Percentiles rank a stretch among this genome's conserved stretches.
Evolutionary conservation across 2,329 filamentous ascomycete species (phyloP).

Genomic region (Hortaea werneckii): DNA sequence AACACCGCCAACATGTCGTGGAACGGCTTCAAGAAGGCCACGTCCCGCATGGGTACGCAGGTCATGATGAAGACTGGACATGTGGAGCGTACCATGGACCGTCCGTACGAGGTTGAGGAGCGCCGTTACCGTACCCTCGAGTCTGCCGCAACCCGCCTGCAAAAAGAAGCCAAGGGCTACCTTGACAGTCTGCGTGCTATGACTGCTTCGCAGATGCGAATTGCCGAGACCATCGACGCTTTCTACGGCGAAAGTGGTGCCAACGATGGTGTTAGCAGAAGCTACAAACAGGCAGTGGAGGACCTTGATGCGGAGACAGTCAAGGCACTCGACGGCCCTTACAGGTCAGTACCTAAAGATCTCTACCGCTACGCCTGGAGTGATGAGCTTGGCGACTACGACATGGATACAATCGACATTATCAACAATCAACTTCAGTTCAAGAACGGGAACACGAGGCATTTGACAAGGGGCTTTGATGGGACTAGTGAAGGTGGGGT

Average conservation of each 20-base stretch:
- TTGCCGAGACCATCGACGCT: constrained; percentile 97
- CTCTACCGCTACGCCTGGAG: constrained; percentile 6
- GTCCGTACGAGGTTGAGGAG: constrained; percentile 89
- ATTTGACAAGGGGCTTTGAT: background rate
- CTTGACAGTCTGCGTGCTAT: constrained; percentile 94
- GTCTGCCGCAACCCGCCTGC: constrained; percentile 77
- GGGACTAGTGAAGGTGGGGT: background rate
- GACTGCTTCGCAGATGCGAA: constrained; percentile 98
- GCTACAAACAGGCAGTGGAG: constrained; percentile 97
- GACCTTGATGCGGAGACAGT: constrained; percentile 97
- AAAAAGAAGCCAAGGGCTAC: constrained; percentile 98
- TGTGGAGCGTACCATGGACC: constrained; percentile 96
- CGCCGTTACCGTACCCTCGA: constrained; percentile 98
- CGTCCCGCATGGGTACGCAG: constrained; percentile 4
- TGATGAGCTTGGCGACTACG: constrained; percentile 8
- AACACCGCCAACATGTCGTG: constrained; percentile 50
- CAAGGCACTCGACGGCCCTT: constrained; percentile 93
- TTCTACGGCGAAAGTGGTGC: constrained; percentile 97
- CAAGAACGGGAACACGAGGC: background rate
- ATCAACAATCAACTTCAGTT: constrained; percentile 4
- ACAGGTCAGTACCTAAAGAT: constrained; percentile 47
- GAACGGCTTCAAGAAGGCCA: constrained; percentile 31
- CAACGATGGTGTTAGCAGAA: constrained; percentile 86
- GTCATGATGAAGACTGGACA: constrained; percentile 99
- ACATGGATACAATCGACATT: constrained; percentile 4